Evolutionary conservation across 495 filamentous ascomycete genomes (phyloP).

Genomic region (Hypoxylon intermedium): DNA sequence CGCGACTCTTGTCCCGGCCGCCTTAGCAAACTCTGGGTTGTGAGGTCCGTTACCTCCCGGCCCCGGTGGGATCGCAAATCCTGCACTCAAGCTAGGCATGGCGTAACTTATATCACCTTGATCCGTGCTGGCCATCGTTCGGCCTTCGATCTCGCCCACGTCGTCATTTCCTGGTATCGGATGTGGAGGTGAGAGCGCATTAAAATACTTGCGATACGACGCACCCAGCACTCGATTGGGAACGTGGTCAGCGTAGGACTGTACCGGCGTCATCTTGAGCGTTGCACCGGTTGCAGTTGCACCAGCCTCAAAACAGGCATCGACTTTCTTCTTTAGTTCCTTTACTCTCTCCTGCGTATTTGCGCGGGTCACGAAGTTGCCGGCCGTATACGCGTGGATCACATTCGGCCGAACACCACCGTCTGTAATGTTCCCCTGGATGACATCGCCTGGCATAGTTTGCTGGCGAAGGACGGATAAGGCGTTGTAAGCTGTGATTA

Average conservation of each 20-base stretch:
- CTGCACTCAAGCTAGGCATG: slow-evolving; percentile 66
- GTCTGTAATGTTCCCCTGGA: slow-evolving; percentile 65
- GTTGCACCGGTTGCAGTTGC: slow-evolving; percentile 66
- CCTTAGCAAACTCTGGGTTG: slow-evolving; percentile 64
- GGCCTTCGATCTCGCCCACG: slow-evolving; percentile 57
- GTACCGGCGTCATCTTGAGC: slow-evolving; percentile 53
- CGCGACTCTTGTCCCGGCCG: slow-evolving; percentile 61
- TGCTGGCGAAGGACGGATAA: slow-evolving; percentile 69
- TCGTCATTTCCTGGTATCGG: slow-evolving; percentile 53
- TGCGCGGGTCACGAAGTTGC: slow-evolving; percentile 61
- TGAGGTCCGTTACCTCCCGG: slow-evolving; percentile 60
- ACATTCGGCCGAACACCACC: slow-evolving; percentile 68
- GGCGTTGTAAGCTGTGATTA: slow-evolving; percentile 68
- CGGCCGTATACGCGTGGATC: slow-evolving; percentile 64
- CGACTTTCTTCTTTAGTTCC: slow-evolving; percentile 58
- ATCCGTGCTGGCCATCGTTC: slow-evolving; percentile 64
- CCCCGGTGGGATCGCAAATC: slow-evolving; percentile 61
- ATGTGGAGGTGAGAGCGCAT: slow-evolving; percentile 48
- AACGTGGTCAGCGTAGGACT: slow-evolving; percentile 65
- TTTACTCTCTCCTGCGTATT: slow-evolving; percentile 55
- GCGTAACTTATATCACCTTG: slow-evolving; percentile 71
- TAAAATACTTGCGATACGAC: slow-evolving; percentile 61
- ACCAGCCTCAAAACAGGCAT: slow-evolving; percentile 66
- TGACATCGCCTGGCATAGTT: slow-evolving; percentile 65
- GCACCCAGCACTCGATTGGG: slow-evolving; percentile 65